Evolutionary conservation across 1,284 basidiomycete genomes (phyloP), one percentile per base, ranked within the genome.

Genomic region (Veloporphyrellus conicus): DNA sequence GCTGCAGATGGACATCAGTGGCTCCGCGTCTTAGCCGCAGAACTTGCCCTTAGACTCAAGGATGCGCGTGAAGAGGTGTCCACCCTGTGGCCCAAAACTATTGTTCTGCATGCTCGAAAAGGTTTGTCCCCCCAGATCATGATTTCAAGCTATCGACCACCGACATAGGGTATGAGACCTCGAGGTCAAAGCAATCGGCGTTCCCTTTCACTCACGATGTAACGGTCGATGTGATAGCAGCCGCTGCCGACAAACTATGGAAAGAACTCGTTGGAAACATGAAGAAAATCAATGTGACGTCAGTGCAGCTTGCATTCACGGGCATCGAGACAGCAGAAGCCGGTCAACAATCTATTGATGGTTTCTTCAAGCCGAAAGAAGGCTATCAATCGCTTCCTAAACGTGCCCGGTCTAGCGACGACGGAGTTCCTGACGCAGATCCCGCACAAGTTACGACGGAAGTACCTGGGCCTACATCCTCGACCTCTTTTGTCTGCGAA

Each of bases 51-150:
- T 14, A 77, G 95, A 38, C 72, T 99, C 19, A 82, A 81, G 40
- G 92, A 98, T 54, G 89, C 90, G 1, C 75, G 95, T 15, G 77
- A 87, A 50, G 70, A 74, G 1, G 76, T 77, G 18, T 82, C 86
- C 0, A 84, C 85, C 28, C 65, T 97, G 16, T 98, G 94, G 93
- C 95, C 95, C 0, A 97, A 92, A 68, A 90, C 89, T 0, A 72
- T 99, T 32, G 90, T 89, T 9, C 71, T 98, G 18, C 80, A 84
- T 53, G 77, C 81, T 25, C 74, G 87, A 23, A 82, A 84, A 75
- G 80, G 88, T 83, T 34, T 11, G 40, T 45, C 31, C 32, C 27
- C 43, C 39, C 22, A n/a, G 34, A 36, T 29, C 10, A 9, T 11
- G 7, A 29, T 15, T 27, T 34, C 29, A 36, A 5, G 4, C 8